Conservation (phyloP, 768 basidiomycete genomes). For the Psilocybe tampanensis region DNA sequence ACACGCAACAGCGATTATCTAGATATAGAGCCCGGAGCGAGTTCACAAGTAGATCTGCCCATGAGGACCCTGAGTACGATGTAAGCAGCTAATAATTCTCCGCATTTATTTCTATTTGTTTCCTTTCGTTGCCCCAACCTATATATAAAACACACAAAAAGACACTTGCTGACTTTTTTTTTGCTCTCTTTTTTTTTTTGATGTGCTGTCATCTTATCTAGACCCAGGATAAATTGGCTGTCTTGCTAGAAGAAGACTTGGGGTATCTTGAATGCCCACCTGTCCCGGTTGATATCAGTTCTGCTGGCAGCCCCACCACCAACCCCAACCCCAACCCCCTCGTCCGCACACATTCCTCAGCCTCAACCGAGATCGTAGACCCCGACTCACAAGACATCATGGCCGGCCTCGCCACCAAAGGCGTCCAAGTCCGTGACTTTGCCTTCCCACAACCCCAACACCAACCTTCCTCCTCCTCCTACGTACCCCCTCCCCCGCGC, state of each 20-base stretch:
- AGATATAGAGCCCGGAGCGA: background rate
- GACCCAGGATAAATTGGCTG: background rate
- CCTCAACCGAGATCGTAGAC: conserved; percentile 39
- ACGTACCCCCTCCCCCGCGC: conserved; percentile 3
- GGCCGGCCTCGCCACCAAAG: conserved; percentile 23
- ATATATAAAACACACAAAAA: background rate
- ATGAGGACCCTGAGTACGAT: background rate
- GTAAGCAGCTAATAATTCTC: too few relatives aligned
- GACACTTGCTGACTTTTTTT: background rate
- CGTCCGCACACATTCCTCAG: conserved; percentile 27
- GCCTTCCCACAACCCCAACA: conserved; percentile 24
- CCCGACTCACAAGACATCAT: conserved; percentile 37
- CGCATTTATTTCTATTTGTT: background rate
- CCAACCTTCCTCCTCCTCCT: conserved; percentile 2
- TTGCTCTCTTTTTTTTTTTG: too few relatives aligned
- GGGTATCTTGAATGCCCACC: background rate
- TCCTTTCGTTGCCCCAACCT: background rate
- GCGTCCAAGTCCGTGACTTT: conserved; percentile 46
- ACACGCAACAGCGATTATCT: background rate
- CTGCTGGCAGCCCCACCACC: background rate
- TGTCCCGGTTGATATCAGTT: background rate
- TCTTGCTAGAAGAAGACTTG: background rate
- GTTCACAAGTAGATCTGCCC: background rate
- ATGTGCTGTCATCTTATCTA: background rate
- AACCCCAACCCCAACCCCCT: background rate